A percentile compares a stretch with the other conserved stretches of the same genome.
These are phyloP conservation scores for Rhizophagus sp. DNA, from an alignment of 192 early-diverging fungal genomes.

Conservation along the genomic window DNA sequence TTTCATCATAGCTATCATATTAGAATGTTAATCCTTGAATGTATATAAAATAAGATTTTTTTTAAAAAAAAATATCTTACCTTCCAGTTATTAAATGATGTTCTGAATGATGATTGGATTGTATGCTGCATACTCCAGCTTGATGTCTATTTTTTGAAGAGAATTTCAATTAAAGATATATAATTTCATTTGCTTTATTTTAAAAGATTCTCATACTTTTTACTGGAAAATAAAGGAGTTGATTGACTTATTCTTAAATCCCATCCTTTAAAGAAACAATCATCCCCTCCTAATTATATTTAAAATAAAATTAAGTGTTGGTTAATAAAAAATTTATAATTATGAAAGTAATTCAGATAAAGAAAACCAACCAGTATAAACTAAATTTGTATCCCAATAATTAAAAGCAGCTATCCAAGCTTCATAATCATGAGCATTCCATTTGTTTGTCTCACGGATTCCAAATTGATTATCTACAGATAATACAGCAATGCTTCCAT, in stretches of 20 bases:
- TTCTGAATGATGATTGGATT: slow-evolving; percentile 77
- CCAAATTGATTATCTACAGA: slow-evolving; percentile 44
- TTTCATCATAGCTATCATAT: slow-evolving; percentile 83
- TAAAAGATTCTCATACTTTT: slow-evolving; percentile 43
- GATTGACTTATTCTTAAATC: slow-evolving; percentile 65
- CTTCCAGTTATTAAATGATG: slow-evolving; percentile 85
- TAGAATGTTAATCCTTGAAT: slow-evolving; percentile 9
- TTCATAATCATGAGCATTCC: slow-evolving; percentile 87
- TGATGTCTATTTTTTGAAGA: slow-evolving; percentile 54
- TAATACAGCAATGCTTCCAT: slow-evolving; percentile 67
- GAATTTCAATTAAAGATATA: not conserved
- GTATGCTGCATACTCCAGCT: slow-evolving; percentile 92
- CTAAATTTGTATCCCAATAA: slow-evolving; percentile 66
- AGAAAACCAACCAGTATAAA: slow-evolving; percentile 67
- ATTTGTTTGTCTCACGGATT: slow-evolving; percentile 45
- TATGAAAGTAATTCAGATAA: not conserved
- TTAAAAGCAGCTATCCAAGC: slow-evolving; percentile 95
- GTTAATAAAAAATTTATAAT: not conserved
- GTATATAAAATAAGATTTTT: not conserved
- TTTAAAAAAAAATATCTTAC: slow-evolving; percentile 39
- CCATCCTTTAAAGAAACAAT: slow-evolving; percentile 85
- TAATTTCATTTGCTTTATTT: not conserved
- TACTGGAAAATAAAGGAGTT: slow-evolving; percentile 61
- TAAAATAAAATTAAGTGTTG: not conserved
- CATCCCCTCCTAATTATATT: slow-evolving; percentile 71